phyloP scores from a whole-genome alignment of 352 stramenopile species.

The Phytophthora gonapodyides region DNA sequence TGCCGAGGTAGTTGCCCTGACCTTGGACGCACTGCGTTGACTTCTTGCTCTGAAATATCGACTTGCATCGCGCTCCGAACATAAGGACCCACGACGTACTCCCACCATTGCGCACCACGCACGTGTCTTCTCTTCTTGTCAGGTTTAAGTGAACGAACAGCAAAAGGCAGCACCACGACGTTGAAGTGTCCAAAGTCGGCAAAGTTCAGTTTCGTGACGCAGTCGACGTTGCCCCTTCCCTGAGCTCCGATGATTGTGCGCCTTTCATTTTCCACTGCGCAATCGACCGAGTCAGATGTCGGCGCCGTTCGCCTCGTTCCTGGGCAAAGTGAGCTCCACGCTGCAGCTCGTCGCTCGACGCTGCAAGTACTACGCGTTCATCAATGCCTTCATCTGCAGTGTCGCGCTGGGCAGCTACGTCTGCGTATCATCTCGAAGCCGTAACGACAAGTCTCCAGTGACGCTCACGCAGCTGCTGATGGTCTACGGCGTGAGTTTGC shows the following conservation, averaged over 20 bases:
- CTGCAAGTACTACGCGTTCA: conserved; percentile 80
- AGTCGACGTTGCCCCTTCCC: conserved; percentile 8
- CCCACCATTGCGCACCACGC: no score
- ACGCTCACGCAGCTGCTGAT: conserved; percentile 8
- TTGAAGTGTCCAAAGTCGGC: not conserved
- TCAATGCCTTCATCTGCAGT: conserved; percentile 83
- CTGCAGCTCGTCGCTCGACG: conserved; percentile 46
- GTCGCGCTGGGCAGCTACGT: conserved; percentile 44
- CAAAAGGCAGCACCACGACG: not conserved
- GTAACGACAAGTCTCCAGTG: conserved; percentile 3
- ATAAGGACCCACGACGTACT: no score
- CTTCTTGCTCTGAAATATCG: conserved; percentile 4
- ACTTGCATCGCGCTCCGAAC: not conserved
- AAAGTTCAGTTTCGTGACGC: conserved; percentile 32
- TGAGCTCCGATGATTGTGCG: conserved; percentile 27
- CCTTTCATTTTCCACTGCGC: conserved; percentile 30
- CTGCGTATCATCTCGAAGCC: conserved; percentile 17
- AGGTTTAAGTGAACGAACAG: no score
- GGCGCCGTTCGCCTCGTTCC: conserved; percentile 1
- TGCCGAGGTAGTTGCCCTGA: no score
- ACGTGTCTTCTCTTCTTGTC: no score
- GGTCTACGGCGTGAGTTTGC: conserved; percentile 50
- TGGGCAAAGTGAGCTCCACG: conserved; percentile 1
- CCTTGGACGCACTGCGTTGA: not conserved
- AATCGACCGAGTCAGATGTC: conserved; percentile 22